These are phyloP conservation scores for Pichia thaimueangensis DNA, from an alignment of 805 yeast species.

Conservation along the genomic window DNA sequence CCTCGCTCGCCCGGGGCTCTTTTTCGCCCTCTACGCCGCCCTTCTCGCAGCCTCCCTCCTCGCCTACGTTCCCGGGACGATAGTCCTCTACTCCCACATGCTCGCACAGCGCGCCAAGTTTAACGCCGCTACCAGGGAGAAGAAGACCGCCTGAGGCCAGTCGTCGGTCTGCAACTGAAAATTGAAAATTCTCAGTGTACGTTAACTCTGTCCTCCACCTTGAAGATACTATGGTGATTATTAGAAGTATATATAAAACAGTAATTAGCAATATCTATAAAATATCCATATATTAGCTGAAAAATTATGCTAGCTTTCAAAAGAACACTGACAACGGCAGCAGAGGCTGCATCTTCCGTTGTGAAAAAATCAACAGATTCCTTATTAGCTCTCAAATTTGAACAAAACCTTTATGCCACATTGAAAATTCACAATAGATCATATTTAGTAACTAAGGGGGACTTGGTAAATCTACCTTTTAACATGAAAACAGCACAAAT, in stretches of 20 bases:
- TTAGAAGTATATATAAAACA: no score
- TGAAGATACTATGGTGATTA: no score
- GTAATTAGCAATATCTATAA: no score
- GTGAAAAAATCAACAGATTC: constrained; percentile 7
- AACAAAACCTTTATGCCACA: constrained; percentile 71
- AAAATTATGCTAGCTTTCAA: constrained; percentile 3
- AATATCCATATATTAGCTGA: no score
- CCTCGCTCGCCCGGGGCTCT: constrained; percentile 26
- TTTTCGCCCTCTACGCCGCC: constrained; percentile 47
- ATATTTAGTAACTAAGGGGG: constrained; percentile 88
- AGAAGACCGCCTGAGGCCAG: background rate
- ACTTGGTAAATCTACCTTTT: constrained; percentile 72
- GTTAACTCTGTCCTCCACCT: no score
- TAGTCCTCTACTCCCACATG: constrained; percentile 81
- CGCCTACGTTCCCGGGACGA: constrained; percentile 82
- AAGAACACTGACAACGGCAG: constrained; percentile 4
- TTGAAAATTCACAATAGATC: constrained; percentile 78
- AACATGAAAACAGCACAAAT: constrained; percentile 67
- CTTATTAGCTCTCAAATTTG: constrained; percentile 56
- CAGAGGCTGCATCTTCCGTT: background rate
- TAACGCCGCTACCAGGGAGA: background rate
- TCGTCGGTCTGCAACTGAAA: no score
- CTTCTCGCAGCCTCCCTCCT: constrained; percentile 51
- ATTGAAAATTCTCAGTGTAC: background rate
- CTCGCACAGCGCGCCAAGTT: constrained; percentile 76